phyloP scores from a whole-genome alignment of 2,329 filamentous ascomycete genomes.

The Phoma herbarum region DNA sequence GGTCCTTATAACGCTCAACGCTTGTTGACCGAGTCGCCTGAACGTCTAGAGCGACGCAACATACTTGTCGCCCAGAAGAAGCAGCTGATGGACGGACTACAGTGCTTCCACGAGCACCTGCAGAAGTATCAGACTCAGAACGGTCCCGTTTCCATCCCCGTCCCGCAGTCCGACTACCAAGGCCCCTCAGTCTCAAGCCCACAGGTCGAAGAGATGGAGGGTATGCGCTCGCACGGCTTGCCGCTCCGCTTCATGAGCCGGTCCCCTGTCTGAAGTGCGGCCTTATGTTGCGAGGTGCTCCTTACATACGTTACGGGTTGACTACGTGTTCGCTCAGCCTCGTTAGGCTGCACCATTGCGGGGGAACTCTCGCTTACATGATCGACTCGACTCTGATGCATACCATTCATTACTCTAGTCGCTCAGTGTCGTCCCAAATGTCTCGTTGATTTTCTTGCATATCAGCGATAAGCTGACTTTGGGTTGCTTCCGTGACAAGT shows the following conservation, averaged over 20 bases:
- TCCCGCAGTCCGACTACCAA: constrained; percentile 2
- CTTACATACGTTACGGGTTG: neutral
- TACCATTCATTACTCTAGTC: too few relatives aligned
- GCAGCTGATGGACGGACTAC: constrained; percentile 40
- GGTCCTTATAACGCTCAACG: constrained; percentile 15
- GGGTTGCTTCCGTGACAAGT: too few relatives aligned
- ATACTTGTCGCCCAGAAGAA: constrained; percentile 37
- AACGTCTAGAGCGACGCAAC: constrained; percentile 36
- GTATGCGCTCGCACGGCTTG: neutral
- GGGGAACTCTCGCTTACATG: too few relatives aligned
- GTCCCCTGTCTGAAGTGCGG: neutral
- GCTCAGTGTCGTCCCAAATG: too few relatives aligned
- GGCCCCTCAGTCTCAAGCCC: neutral
- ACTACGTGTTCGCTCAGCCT: neutral
- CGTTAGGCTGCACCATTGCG: too few relatives aligned
- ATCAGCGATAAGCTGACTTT: too few relatives aligned
- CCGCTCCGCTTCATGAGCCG: neutral
- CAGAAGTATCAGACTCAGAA: constrained; percentile 14
- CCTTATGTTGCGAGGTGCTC: neutral
- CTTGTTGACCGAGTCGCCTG: constrained; percentile 48
- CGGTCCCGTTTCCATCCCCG: neutral
- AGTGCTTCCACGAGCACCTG: constrained; percentile 23
- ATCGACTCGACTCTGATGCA: too few relatives aligned
- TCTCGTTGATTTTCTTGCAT: too few relatives aligned
- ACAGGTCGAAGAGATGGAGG: neutral